A percentile compares a stretch with the other conserved stretches of the same genome.
Conservation (phyloP, 2,329 filamentous ascomycete species). For the Trichoderma breve region DNA sequence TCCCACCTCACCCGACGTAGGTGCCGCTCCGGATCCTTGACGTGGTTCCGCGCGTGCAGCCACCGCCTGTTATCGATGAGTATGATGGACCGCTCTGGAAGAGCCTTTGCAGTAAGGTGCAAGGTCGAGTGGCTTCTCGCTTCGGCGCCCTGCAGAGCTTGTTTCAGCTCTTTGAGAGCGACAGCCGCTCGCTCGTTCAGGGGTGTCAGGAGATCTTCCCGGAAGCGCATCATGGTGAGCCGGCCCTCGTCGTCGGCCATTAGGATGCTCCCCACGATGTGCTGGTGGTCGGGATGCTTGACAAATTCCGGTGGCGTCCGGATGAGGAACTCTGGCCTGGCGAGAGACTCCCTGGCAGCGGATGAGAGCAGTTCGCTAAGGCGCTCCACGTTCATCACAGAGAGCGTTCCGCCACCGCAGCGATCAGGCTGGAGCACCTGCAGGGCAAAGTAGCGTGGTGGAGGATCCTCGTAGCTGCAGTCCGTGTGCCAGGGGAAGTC, state of each 20-base stretch:
- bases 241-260: not conserved
- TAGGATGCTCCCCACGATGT: slow-evolving; percentile 29
- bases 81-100: slow-evolving; percentile 32
- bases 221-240: slow-evolving; percentile 30
- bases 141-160: slow-evolving; percentile 21
- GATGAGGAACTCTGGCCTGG: slow-evolving; percentile 33
- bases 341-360: slow-evolving; percentile 25
- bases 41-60: slow-evolving; percentile 34
- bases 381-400: slow-evolving; percentile 35
- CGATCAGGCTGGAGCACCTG: slow-evolving; percentile 43
- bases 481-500: slow-evolving; percentile 46
- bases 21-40: slow-evolving; percentile 36
- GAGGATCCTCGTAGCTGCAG: slow-evolving; percentile 41
- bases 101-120: slow-evolving; percentile 28
- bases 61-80: slow-evolving; percentile 37
- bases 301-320: slow-evolving; percentile 36
- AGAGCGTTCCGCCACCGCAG: slow-evolving; percentile 41
- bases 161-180: slow-evolving; percentile 30
- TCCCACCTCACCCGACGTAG: slow-evolving; percentile 38
- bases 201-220: slow-evolving; percentile 34
- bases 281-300: slow-evolving; percentile 25
- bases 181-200: slow-evolving; percentile 25
- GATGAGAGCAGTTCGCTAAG: slow-evolving; percentile 30
- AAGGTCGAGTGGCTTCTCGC: slow-evolving; percentile 22
- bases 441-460: slow-evolving; percentile 41